phyloP scores from a whole-genome alignment of 441 rosid genomes.

The Populus tomentosa region DNA sequence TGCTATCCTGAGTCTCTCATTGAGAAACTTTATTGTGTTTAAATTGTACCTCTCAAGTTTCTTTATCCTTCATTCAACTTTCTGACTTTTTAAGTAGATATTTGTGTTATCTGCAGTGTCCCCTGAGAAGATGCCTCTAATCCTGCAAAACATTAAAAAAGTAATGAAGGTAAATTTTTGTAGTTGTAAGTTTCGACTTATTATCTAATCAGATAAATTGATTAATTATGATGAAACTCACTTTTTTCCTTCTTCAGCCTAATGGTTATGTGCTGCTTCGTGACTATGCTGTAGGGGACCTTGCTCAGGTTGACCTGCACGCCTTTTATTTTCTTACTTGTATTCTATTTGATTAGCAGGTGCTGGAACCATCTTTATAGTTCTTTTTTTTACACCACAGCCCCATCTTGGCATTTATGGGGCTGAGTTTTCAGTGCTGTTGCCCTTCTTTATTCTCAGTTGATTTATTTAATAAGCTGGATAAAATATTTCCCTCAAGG shows the following conservation, averaged over 20 bases:
- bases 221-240: conserved; percentile 7
- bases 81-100: conserved; percentile 79
- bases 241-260: conserved; percentile 51
- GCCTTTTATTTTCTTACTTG: neutral
- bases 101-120: conserved; percentile 94
- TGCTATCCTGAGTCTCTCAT: neutral
- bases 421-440: neutral
- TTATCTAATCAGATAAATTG: neutral
- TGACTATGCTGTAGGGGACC: conserved; percentile 89
- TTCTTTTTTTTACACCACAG: neutral
- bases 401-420: no score
- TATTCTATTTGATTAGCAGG: neutral
- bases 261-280: conserved; percentile 73
- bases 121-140: conserved; percentile 87
- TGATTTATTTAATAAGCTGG: no score
- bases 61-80: conserved; percentile 14
- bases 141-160: conserved; percentile 65
- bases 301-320: conserved; percentile 69
- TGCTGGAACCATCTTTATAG: no score
- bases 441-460: no score
- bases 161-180: conserved; percentile 64
- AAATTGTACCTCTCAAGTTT: conserved; percentile 8
- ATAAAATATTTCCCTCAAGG: no score
- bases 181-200: conserved; percentile 3
- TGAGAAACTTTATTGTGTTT: neutral